These are phyloP conservation scores for Amanita pseudoporphyria DNA, from an alignment of 768 basidiomycete species.

Conservation along the genomic window DNA sequence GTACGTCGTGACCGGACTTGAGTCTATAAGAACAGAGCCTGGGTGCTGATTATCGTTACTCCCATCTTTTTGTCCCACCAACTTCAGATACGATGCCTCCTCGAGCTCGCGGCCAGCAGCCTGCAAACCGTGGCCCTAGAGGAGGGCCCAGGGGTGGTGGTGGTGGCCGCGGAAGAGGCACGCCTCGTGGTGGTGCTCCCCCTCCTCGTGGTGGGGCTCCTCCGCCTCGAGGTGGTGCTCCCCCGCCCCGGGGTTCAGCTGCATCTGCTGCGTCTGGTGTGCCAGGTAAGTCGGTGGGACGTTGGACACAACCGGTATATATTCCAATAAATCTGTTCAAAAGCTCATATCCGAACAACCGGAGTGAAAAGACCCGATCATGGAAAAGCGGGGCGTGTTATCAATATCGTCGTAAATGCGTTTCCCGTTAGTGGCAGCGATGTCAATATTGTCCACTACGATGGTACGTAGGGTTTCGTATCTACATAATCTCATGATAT, in stretches of 20 bases:
- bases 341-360: conserved; percentile 32
- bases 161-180: conserved; percentile 3
- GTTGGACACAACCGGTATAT: neutral
- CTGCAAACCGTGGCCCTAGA: neutral
- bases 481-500: conserved; percentile 3
- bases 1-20: neutral
- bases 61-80: conserved; percentile 1
- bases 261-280: conserved; percentile 13
- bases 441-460: conserved; percentile 59
- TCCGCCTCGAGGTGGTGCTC: neutral
- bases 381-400: conserved; percentile 37
- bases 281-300: conserved; percentile 13
- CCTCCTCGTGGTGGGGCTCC: conserved; percentile 2
- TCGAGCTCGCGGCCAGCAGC: conserved; percentile 9
- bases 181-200: conserved; percentile 15
- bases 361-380: conserved; percentile 55
- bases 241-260: conserved; percentile 11
- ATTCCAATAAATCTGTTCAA: conserved; percentile 3
- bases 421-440: conserved; percentile 37
- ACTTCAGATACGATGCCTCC: conserved; percentile 6
- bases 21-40: neutral
- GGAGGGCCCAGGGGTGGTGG: conserved; percentile 4
- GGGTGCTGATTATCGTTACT: neutral
- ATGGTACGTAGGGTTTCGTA: conserved; percentile 30
- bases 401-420: conserved; percentile 35